phyloP scores from a whole-genome alignment of 2,329 filamentous ascomycete species.

The Penicillium psychrosexuale region DNA sequence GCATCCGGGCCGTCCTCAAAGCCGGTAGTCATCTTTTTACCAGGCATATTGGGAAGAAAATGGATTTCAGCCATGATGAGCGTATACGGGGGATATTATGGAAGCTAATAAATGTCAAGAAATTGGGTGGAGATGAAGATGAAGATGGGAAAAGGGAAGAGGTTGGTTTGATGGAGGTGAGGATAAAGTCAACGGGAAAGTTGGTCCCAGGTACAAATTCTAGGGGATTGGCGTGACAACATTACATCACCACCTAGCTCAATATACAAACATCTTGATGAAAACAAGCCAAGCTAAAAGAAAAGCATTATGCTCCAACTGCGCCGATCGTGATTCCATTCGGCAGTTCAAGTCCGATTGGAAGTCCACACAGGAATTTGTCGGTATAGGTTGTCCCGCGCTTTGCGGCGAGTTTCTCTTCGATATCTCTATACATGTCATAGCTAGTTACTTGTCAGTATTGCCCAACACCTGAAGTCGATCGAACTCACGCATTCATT shows the following conservation, averaged over 20 bases:
- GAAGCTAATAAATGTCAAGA: no score
- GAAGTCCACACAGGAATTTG: slow-evolving; percentile 46
- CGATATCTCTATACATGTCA: slow-evolving; percentile 58
- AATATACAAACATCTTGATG: slow-evolving; percentile 3
- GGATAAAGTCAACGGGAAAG: no score
- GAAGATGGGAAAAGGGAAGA: no score
- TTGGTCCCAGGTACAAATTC: no score
- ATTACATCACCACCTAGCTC: not conserved
- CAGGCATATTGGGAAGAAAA: no score
- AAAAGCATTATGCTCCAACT: not conserved
- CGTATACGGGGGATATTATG: no score
- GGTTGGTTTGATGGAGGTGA: no score
- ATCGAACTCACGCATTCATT: slow-evolving; percentile 58
- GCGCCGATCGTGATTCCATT: slow-evolving; percentile 29
- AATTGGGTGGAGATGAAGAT: no score
- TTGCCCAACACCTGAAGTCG: not conserved
- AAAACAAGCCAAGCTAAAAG: slow-evolving; percentile 1
- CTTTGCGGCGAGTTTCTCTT: slow-evolving; percentile 45
- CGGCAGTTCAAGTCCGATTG: slow-evolving; percentile 45
- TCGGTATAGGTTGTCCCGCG: slow-evolving; percentile 32
- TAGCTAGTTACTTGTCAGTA: slow-evolving; percentile 42
- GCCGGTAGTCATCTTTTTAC: no score
- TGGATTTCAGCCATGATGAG: no score
- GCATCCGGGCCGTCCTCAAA: no score
- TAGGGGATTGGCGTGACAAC: no score